Base-by-base conservation (phyloP, 2,329 filamentous ascomycete species). In the Fusarium sp. region DNA sequence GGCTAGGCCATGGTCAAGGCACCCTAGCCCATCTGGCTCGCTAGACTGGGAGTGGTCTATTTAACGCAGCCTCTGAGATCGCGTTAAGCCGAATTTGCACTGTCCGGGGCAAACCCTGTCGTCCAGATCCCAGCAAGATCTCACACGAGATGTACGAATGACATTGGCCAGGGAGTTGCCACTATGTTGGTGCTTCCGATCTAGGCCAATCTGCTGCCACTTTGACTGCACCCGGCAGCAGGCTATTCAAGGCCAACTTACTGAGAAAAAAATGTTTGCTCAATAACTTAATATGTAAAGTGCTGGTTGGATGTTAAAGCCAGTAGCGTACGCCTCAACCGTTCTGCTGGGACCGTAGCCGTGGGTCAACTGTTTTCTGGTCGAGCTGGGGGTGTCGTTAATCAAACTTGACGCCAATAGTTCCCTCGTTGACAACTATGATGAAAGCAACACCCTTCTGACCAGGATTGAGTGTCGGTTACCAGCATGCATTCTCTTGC, bases 61-160 rank as follows among this genome's bases (percentile, higher is more conserved):
- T 67, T 78, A 67, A 74, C 64, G 52, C 55, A 57, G 51, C 52
- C 57, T 69, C 69, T 70, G 41, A 78, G 76, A 78, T 78, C 74
- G 72, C 57, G 63, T 71, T 70, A 71, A 64, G 26, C 72, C 63
- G 31, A 65, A 63, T 62, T 70, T 59, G 62, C 73, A 69, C 69
- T 71, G 71, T 74, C 75, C 62, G 72, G 77, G 69, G 63, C 68
- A 56, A 73, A 62, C 75, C 75, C 70, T 78, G 74, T 59, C 64
- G 33, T 54, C 51, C 31, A 70, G 66, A 78, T 74, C 76, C 76
- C 48, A 60, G 59, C 48, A 44, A 70, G 73, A 74, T 77, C 72
- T 75, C 44, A 55, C 47, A 68, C 42, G 58, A 70, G 57, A 63
- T 70, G 64, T 64, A 66, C 55, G 64, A 74, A 61, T 58, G 51